A percentile compares a stretch with the other conserved stretches of the same genome.
Evolutionary conservation across 2,329 filamentous ascomycete genomes (phyloP).

Genomic region (Epichloe baconii): DNA sequence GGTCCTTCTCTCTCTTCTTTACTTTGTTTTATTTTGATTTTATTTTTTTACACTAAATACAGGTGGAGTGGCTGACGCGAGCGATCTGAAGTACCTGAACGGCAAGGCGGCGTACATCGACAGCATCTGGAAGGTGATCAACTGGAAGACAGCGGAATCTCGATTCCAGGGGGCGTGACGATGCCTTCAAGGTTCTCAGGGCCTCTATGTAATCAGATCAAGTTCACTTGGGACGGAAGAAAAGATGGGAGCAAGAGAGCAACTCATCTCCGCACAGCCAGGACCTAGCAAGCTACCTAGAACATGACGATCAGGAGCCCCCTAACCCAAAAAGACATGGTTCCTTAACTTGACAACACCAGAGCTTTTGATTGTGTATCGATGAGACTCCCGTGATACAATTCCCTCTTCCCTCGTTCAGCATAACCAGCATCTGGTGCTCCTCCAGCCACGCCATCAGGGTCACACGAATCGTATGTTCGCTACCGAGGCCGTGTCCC

Average conservation of each 20-base stretch:
- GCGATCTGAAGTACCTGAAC: constrained; percentile 53
- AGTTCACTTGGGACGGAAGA: no score
- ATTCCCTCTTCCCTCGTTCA: not conserved
- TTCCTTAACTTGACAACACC: no score
- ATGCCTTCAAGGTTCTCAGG: constrained; percentile 31
- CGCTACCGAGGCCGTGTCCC: not conserved
- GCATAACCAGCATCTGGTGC: constrained; percentile 4
- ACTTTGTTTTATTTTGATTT: not conserved
- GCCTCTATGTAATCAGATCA: constrained; percentile 23
- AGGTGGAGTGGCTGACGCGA: not conserved
- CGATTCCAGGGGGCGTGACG: constrained; percentile 41
- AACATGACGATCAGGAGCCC: no score
- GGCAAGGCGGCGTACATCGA: constrained; percentile 63
- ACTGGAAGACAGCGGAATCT: constrained; percentile 59
- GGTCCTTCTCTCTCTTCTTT: not conserved
- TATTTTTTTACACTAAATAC: not conserved
- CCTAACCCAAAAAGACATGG: no score
- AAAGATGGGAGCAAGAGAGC: no score
- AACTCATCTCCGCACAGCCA: no score
- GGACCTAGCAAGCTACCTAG: no score
- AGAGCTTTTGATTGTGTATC: not conserved
- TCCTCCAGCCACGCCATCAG: constrained; percentile 1
- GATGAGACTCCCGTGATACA: not conserved
- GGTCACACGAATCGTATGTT: constrained; percentile 1
- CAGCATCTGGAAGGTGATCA: constrained; percentile 67